Base-by-base conservation (phyloP, 192 early-diverging fungal genomes). In the Backusella sp. region DNA sequence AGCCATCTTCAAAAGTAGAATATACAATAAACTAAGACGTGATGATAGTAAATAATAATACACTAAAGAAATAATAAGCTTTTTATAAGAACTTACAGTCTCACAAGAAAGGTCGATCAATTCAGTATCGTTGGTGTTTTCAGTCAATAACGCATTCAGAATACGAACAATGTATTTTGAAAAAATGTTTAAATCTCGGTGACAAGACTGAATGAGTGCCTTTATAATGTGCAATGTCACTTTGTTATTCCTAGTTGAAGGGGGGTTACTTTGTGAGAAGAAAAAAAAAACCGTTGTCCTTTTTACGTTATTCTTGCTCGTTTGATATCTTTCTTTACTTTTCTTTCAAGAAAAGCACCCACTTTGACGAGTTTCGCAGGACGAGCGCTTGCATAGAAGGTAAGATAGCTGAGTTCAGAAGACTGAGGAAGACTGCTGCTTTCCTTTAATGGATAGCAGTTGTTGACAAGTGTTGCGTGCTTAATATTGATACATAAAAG, bases 331-430 rank as follows among this genome's bases (percentile, higher is more conserved):
- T 81, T 79, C 37, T 83, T 80, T 14, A 90, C 86, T 76, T 91
- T 88, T 75, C 88, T 90, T 70, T 94, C 93, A 28, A 98, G 83
- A 79, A 90, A 95, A 6, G 83, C 82, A 74, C 96, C 96, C 44
- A 97, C 94, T 81, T 98, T 98, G 67, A 92, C 86, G 66, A 97
- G 86, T 81, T 98, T 98, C 15, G 93, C 92, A 3, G 96, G 95
- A 77, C 94, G 92, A 66, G 92, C 90, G 49, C 89, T 90, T 32
- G 94, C 93, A 78, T 98, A 98, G 84, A 93, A 97, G 9, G 94
- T 85, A 62, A 98, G 86, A 71, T 94, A 92, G 21, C 95, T 96
- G 6, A 98, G 91, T 76, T 94, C 90, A 68, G 88, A 91, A 65
- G 91, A 85, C 73, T 91, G 93, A 46, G 96, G 94, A 36, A 86